These are phyloP conservation scores for Thielaviopsis ethacetica DNA, from an alignment of 2,329 filamentous ascomycete genomes.

Conservation along the genomic window DNA sequence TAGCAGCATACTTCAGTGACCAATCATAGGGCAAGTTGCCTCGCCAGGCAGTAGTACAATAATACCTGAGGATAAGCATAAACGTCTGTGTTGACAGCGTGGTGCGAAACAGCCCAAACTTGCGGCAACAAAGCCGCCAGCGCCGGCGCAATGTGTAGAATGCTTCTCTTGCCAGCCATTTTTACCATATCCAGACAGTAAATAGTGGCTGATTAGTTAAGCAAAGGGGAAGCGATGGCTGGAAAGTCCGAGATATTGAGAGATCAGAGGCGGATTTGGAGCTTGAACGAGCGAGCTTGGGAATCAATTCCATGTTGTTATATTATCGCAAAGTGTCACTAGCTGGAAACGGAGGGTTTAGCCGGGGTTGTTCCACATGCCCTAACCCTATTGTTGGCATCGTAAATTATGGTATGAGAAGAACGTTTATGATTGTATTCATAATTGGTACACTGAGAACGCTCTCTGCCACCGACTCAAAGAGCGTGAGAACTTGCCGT, in stretches of 20 bases:
- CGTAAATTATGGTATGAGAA: too few relatives aligned
- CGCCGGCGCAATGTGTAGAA: conserved; percentile 18
- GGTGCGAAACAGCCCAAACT: conserved; percentile 21
- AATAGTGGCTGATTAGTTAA: not conserved
- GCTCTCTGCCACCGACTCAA: too few relatives aligned
- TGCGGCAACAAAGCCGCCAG: conserved; percentile 30
- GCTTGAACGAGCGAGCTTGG: not conserved
- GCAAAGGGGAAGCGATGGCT: not conserved
- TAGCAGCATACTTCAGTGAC: not conserved
- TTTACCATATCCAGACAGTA: not conserved
- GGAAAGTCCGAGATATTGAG: not conserved
- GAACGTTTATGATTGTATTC: too few relatives aligned
- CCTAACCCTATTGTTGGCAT: too few relatives aligned
- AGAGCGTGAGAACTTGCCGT: too few relatives aligned
- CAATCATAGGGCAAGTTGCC: conserved; percentile 1
- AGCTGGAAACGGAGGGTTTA: not conserved
- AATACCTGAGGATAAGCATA: conserved; percentile 69
- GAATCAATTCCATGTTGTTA: not conserved
- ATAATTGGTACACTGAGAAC: too few relatives aligned
- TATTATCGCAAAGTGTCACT: conserved; percentile 2
- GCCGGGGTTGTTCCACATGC: too few relatives aligned
- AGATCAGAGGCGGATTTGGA: not conserved
- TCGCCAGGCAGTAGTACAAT: not conserved
- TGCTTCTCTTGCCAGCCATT: not conserved
- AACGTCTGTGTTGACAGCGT: conserved; percentile 57